A percentile compares a stretch with the other conserved stretches of the same genome.
Conservation (phyloP, 2,329 filamentous ascomycete genomes). For the Tolypocladium sp. region DNA sequence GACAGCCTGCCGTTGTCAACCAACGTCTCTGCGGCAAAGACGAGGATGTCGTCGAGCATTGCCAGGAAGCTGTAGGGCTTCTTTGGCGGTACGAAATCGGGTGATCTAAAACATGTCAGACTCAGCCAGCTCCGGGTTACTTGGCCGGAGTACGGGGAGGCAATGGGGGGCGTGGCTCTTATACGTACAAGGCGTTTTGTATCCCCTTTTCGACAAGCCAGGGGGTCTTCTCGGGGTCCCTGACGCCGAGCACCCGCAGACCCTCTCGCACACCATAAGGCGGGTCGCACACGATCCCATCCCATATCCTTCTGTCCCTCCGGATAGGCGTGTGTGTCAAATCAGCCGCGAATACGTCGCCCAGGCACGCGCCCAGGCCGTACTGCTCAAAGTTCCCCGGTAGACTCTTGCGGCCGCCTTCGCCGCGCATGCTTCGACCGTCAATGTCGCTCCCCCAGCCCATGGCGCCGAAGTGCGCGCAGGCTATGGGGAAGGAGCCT, state of each 20-base stretch:
- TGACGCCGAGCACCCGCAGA: slow-evolving; percentile 72
- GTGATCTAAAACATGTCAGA: slow-evolving; percentile 23
- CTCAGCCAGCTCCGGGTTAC: background rate
- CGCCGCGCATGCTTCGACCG: slow-evolving; percentile 75
- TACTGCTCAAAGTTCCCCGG: slow-evolving; percentile 80
- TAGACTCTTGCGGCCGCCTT: slow-evolving; percentile 41
- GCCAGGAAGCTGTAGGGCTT: slow-evolving; percentile 85
- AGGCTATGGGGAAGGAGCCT: slow-evolving; percentile 84
- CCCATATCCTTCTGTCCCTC: slow-evolving; percentile 50
- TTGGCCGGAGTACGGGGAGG: background rate
- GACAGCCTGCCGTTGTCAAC: slow-evolving; percentile 72
- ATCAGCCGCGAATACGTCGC: slow-evolving; percentile 78
- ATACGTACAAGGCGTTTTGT: slow-evolving; percentile 55
- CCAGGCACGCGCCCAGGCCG: slow-evolving; percentile 51
- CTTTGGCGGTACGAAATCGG: slow-evolving; percentile 77
- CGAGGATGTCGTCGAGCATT: slow-evolving; percentile 82
- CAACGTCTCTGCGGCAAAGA: slow-evolving; percentile 68
- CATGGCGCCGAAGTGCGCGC: slow-evolving; percentile 79
- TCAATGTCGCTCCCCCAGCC: slow-evolving; percentile 90
- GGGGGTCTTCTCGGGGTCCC: slow-evolving; percentile 52
- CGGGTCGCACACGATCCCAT: slow-evolving; percentile 91
- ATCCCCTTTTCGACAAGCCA: slow-evolving; percentile 61
- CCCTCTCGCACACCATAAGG: slow-evolving; percentile 94
- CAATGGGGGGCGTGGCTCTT: background rate
- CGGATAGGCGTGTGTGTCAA: slow-evolving; percentile 77